A percentile compares a stretch with the other conserved stretches of the same genome.
Evolutionary conservation across 1,284 basidiomycete species (phyloP).

Genomic region (Cryptococcus sp.): DNA sequence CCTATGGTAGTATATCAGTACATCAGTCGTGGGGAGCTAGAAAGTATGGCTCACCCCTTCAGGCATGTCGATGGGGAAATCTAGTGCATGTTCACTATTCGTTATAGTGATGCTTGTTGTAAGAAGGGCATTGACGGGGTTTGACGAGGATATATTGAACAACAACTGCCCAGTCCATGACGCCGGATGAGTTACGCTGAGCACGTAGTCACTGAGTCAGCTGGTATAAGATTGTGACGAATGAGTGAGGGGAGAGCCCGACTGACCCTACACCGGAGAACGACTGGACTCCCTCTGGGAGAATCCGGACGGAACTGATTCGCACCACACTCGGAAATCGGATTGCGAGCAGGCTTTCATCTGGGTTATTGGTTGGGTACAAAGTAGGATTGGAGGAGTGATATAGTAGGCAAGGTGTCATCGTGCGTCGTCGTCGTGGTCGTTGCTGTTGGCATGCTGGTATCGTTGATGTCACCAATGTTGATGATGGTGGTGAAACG

Average conservation of each 20-base stretch:
- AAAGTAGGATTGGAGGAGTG: conserved; percentile 19
- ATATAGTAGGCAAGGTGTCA: conserved; percentile 24
- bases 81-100: conserved; percentile 14
- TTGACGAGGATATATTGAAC: conserved; percentile 24
- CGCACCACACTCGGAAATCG: conserved; percentile 21
- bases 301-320: conserved; percentile 22
- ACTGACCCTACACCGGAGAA: conserved; percentile 22
- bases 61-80: conserved; percentile 31
- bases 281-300: conserved; percentile 25
- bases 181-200: conserved; percentile 18
- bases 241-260: not conserved
- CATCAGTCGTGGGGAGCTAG: not conserved
- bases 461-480: too few species aligned
- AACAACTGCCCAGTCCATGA: conserved; percentile 19
- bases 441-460: not conserved
- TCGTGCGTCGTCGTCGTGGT: not conserved
- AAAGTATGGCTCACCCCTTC: conserved; percentile 19
- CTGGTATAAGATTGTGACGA: not conserved
- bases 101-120: conserved; percentile 12
- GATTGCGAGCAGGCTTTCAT: conserved; percentile 18
- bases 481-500: too few species aligned
- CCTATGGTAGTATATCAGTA: conserved; percentile 8
- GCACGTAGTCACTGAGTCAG: not conserved
- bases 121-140: conserved; percentile 28
- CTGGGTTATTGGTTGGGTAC: conserved; percentile 27